Conservation (phyloP, 2,329 filamentous ascomycete genomes). For the Xylaria multiplex region DNA sequence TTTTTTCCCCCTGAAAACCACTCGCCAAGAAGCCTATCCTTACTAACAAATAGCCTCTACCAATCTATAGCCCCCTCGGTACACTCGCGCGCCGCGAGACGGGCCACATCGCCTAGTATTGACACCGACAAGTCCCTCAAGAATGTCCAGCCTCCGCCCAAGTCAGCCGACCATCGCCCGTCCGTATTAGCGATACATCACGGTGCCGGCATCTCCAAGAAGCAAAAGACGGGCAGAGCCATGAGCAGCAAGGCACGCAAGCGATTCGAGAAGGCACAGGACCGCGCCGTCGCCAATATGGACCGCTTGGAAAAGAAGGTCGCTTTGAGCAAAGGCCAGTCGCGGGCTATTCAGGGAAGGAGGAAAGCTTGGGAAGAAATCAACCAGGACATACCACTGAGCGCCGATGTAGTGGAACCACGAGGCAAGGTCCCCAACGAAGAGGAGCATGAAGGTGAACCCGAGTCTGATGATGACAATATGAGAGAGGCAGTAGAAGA, state of each 20-base stretch:
- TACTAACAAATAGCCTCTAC: conserved; percentile 13
- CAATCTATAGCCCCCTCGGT: conserved; percentile 65
- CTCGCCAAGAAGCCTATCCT: too few species aligned
- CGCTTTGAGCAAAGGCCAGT: conserved; percentile 63
- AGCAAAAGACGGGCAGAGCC: conserved; percentile 67
- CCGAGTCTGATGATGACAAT: conserved; percentile 38
- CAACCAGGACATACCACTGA: conserved; percentile 55
- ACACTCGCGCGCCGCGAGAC: conserved; percentile 79
- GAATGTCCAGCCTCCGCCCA: conserved; percentile 61
- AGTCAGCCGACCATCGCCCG: conserved; percentile 62
- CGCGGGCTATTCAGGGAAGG: conserved; percentile 59
- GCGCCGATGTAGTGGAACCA: conserved; percentile 22
- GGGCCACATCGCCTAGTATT: conserved; percentile 76
- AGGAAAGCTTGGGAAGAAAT: conserved; percentile 68
- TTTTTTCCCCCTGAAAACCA: too few species aligned
- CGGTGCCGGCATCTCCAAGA: conserved; percentile 74
- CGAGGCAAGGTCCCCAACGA: conserved; percentile 32
- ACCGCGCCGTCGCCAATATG: conserved; percentile 68
- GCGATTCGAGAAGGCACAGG: conserved; percentile 66
- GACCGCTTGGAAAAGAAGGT: conserved; percentile 68
- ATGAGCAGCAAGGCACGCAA: conserved; percentile 65
- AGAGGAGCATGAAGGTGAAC: conserved; percentile 37
- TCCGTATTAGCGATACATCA: conserved; percentile 77
- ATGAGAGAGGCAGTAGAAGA: conserved; percentile 39
- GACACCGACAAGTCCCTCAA: conserved; percentile 78